Evolutionary conservation across 805 yeast species (phyloP).

Genomic region (Myxozyma monticola): DNA sequence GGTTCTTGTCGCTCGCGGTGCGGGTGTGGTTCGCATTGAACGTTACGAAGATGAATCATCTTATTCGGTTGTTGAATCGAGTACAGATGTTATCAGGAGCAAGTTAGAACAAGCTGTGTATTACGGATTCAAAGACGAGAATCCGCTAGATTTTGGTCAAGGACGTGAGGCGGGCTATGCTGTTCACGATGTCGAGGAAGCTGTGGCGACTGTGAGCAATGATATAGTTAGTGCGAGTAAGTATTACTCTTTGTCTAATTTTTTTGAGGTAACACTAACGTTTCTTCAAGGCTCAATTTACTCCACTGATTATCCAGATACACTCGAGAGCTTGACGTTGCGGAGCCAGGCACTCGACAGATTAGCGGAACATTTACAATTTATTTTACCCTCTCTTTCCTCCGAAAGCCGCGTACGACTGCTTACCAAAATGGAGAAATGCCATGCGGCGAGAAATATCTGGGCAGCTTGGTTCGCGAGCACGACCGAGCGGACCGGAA

Average conservation of each 20-base stretch:
- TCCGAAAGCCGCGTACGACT: slow-evolving; percentile 44
- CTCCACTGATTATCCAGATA: slow-evolving; percentile 17
- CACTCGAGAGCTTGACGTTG: slow-evolving; percentile 40
- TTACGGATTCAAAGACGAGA: slow-evolving; percentile 46
- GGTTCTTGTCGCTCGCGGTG: slow-evolving; percentile 50
- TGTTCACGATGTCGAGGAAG: slow-evolving; percentile 48
- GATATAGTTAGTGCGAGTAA: slow-evolving; percentile 56
- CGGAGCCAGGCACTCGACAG: slow-evolving; percentile 49
- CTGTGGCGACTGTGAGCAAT: slow-evolving; percentile 51
- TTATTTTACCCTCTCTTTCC: slow-evolving; percentile 43
- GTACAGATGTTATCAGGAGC: slow-evolving; percentile 53
- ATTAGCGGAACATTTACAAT: slow-evolving; percentile 48
- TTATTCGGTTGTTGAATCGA: slow-evolving; percentile 13
- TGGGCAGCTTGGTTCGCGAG: slow-evolving; percentile 36
- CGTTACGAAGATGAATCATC: slow-evolving; percentile 38
- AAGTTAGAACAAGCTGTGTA: slow-evolving; percentile 85
- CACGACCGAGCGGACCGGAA: not conserved
- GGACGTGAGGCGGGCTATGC: slow-evolving; percentile 47
- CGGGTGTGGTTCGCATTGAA: slow-evolving; percentile 66
- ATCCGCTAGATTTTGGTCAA: slow-evolving; percentile 52
- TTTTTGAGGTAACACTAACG: not conserved
- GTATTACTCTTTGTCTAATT: not conserved
- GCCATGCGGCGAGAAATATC: slow-evolving; percentile 50
- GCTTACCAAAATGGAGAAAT: slow-evolving; percentile 46
- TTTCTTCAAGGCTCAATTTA: slow-evolving; percentile 13